Conservation (phyloP, 257 asterid genomes). For the Voacanga thouarsii region DNA sequence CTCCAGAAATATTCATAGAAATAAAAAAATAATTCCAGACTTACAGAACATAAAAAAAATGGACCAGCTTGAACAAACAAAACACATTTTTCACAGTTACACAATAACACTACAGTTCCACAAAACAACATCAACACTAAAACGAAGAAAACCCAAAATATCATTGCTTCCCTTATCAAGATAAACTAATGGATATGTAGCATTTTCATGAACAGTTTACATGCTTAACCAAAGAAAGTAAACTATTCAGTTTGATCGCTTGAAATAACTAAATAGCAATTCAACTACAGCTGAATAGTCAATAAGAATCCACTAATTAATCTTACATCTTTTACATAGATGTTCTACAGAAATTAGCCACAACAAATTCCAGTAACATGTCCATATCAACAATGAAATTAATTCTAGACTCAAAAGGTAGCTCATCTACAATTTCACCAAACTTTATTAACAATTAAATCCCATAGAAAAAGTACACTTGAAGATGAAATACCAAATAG, state of each 20-base stretch:
- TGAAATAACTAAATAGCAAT: neutral
- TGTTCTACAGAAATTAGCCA: neutral
- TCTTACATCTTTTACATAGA: neutral
- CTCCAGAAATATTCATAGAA: no score
- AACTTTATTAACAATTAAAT: neutral
- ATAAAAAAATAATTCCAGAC: no score
- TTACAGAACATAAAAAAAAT: no score
- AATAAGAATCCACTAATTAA: neutral
- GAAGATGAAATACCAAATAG: no score
- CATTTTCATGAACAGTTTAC: no score
- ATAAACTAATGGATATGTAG: neutral
- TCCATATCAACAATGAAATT: neutral
- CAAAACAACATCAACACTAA: no score
- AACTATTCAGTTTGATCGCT: neutral
- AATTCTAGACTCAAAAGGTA: neutral
- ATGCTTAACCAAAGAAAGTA: neutral
- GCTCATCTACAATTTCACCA: neutral
- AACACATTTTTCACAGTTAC: no score
- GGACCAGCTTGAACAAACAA: no score
- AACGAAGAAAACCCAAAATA: neutral
- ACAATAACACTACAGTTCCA: no score
- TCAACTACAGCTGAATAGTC: neutral
- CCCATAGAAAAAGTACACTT: no score
- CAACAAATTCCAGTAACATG: neutral
- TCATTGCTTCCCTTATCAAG: neutral